Conservation (phyloP, 306 rosid genomes). For the Dalbergia oliveri region DNA sequence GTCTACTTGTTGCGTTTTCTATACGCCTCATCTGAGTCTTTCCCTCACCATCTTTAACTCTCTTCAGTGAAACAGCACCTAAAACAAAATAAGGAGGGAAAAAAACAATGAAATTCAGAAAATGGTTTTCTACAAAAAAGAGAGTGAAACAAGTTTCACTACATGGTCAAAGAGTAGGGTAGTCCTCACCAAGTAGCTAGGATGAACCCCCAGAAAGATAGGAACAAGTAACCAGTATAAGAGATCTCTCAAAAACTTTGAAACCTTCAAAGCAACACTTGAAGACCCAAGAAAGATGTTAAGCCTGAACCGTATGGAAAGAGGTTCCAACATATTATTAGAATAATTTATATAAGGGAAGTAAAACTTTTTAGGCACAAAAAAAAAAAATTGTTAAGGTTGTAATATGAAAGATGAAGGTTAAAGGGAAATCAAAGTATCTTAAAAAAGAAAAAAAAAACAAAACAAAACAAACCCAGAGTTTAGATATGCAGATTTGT, state of each 20-base stretch:
- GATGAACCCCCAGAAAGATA: neutral
- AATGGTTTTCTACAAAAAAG: neutral
- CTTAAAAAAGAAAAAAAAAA: neutral
- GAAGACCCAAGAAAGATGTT: constrained; percentile 17
- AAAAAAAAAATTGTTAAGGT: neutral
- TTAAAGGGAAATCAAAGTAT: neutral
- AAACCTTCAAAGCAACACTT: constrained; percentile 3
- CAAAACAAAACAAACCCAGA: constrained; percentile 6
- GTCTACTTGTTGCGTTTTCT: constrained; percentile 82
- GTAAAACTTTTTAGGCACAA: neutral
- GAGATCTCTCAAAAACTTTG: constrained; percentile 25
- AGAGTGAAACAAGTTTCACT: neutral
- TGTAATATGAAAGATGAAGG: neutral
- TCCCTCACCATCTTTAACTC: constrained; percentile 74
- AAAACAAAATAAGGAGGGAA: neutral
- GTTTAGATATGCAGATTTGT: neutral
- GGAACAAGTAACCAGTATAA: neutral
- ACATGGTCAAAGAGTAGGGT: neutral
- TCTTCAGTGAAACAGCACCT: neutral
- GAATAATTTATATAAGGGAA: neutral
- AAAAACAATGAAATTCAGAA: neutral
- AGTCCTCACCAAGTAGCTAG: constrained; percentile 30
- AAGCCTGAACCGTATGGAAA: constrained; percentile 14
- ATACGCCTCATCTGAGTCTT: constrained; percentile 86
- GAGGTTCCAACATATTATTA: constrained; percentile 30